These are phyloP conservation scores for Penicillium sp. DNA, from an alignment of 2,329 filamentous ascomycete genomes.

Conservation along the genomic window DNA sequence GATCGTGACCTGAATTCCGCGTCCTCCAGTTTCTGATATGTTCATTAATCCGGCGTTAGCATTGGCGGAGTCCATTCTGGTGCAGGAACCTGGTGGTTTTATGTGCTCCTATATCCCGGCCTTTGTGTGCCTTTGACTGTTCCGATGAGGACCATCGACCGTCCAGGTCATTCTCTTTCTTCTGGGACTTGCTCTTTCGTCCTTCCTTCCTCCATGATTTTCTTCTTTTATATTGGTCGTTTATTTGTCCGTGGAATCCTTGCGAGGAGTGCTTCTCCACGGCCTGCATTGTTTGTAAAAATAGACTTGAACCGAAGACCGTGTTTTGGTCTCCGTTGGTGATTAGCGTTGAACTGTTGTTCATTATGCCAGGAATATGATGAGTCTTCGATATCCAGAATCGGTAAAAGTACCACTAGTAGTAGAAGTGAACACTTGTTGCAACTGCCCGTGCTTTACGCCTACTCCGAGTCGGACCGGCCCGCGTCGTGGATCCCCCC, in stretches of 20 bases:
- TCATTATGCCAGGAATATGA: slow-evolving; percentile 41
- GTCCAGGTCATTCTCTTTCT: neutral
- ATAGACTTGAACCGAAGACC: slow-evolving; percentile 39
- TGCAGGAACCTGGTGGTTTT: slow-evolving; percentile 38
- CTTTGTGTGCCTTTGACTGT: slow-evolving; percentile 8
- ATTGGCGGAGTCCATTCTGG: slow-evolving; percentile 40
- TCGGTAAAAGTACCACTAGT: too few relatives aligned
- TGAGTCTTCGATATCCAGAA: slow-evolving; percentile 26
- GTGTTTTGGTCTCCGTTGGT: slow-evolving; percentile 34
- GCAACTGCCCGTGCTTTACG: too few relatives aligned
- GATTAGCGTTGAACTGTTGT: slow-evolving; percentile 41
- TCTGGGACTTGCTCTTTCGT: slow-evolving; percentile 14
- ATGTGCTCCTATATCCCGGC: slow-evolving; percentile 32
- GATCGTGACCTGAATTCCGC: slow-evolving; percentile 26
- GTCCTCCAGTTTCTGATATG: slow-evolving; percentile 33
- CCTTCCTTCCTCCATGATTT: slow-evolving; percentile 19
- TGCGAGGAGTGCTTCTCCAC: slow-evolving; percentile 10
- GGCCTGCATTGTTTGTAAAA: slow-evolving; percentile 42
- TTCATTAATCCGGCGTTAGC: slow-evolving; percentile 43
- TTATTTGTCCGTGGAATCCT: slow-evolving; percentile 17
- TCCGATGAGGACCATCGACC: slow-evolving; percentile 1
- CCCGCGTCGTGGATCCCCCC: too few relatives aligned
- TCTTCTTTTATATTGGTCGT: slow-evolving; percentile 13
- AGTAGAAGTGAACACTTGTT: too few relatives aligned
- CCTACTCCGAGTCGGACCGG: too few relatives aligned